A percentile compares a stretch with the other conserved stretches of the same genome.
Evolutionary conservation across 495 filamentous ascomycete species (phyloP).

Genomic region (Cercophora sp.): DNA sequence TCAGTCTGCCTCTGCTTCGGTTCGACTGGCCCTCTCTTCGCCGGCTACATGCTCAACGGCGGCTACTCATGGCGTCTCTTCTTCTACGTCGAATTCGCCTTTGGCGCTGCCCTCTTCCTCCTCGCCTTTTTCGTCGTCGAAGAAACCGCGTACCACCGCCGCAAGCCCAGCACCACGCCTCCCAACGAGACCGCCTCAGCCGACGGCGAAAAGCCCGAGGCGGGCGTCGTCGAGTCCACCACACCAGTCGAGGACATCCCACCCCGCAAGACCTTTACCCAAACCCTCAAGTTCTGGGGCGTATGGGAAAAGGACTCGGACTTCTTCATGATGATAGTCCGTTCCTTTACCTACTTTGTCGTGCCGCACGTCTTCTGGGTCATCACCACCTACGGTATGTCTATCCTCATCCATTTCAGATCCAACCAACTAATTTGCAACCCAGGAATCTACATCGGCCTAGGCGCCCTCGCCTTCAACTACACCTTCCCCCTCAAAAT

Average conservation of each 20-base stretch:
- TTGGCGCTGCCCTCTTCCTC: constrained; percentile 51
- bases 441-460: constrained; percentile 51
- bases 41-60: constrained; percentile 60
- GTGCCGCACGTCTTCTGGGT: constrained; percentile 59
- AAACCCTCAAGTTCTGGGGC: constrained; percentile 48
- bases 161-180: background rate
- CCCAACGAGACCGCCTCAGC: background rate
- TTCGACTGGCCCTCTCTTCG: constrained; percentile 54
- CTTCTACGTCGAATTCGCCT: constrained; percentile 63
- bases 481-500: constrained; percentile 59
- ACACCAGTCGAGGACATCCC: constrained; percentile 21
- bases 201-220: constrained; percentile 18
- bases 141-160: constrained; percentile 55
- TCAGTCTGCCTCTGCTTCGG: constrained; percentile 56
- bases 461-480: constrained; percentile 55
- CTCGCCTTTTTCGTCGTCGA: constrained; percentile 60
- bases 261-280: constrained; percentile 42
- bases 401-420: background rate
- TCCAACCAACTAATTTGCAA: background rate
- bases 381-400: constrained; percentile 44
- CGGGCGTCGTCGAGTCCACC: constrained; percentile 14
- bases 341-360: constrained; percentile 55
- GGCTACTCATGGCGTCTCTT: constrained; percentile 61
- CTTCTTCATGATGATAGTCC: constrained; percentile 52
- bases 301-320: constrained; percentile 47